Conservation (phyloP, 345 rosid genomes). For the Erysimum cheiranthoides region DNA sequence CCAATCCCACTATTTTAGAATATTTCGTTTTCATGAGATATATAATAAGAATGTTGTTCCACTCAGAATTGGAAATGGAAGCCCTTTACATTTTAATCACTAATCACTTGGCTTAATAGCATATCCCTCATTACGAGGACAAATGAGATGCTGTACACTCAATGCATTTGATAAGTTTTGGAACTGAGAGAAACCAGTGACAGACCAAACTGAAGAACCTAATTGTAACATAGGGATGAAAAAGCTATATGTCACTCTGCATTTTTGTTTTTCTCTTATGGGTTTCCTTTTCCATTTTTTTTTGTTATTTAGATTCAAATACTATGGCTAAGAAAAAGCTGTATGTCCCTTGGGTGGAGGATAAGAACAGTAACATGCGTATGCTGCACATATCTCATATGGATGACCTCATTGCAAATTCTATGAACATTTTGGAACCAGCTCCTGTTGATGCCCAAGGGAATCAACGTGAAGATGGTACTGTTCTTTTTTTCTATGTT, state of each 20-base stretch:
- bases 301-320: slow-evolving; percentile 46
- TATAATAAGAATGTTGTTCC: neutral
- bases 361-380: slow-evolving; percentile 87
- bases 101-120: neutral
- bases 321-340: slow-evolving; percentile 58
- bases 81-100: neutral
- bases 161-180: slow-evolving; percentile 1
- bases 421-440: slow-evolving; percentile 95
- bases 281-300: slow-evolving; percentile 2
- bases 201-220: neutral
- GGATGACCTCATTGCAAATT: slow-evolving; percentile 81
- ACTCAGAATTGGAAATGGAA: neutral
- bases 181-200: neutral
- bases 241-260: neutral
- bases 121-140: neutral
- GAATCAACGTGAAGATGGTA: slow-evolving; percentile 88
- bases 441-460: slow-evolving; percentile 73
- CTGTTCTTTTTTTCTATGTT: neutral
- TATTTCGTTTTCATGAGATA: slow-evolving; percentile 1
- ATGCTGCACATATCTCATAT: slow-evolving; percentile 78
- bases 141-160: neutral
- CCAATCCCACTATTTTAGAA: neutral
- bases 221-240: neutral
- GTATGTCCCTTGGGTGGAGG: slow-evolving; percentile 94
- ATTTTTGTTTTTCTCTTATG: neutral